Conservation (phyloP, 78 protist genomes). For the Cyanophora paradoxa region DNA sequence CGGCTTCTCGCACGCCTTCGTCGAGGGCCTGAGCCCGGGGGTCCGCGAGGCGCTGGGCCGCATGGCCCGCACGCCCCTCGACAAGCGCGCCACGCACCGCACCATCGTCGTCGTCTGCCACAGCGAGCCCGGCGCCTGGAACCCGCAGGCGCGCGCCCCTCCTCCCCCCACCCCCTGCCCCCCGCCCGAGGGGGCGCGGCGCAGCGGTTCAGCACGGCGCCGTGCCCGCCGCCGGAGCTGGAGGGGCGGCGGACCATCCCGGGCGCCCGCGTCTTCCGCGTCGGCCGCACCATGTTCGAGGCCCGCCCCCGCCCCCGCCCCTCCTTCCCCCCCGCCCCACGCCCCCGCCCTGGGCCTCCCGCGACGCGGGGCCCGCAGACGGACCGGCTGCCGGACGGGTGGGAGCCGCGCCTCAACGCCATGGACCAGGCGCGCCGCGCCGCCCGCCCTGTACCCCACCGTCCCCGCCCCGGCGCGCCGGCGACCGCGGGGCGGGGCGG, state of each 20-base stretch:
- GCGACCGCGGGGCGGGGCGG: not conserved
- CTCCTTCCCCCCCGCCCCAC: too few species aligned
- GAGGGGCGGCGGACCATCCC: not conserved
- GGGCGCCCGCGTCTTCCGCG: not conserved
- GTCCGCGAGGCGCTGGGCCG: not conserved
- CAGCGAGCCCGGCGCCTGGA: slow-evolving; percentile 25
- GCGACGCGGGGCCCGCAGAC: too few species aligned
- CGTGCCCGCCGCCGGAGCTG: not conserved
- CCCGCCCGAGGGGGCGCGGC: not conserved
- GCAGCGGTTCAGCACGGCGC: not conserved
- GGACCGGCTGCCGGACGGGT: slow-evolving; percentile 16
- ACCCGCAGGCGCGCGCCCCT: not conserved
- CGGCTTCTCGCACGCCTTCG: not conserved
- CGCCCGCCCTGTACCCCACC: too few species aligned
- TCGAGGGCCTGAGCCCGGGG: not conserved
- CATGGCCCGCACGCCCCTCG: not conserved
- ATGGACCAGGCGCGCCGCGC: not conserved
- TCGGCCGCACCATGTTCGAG: slow-evolving; percentile 27
- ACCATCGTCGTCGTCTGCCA: not conserved
- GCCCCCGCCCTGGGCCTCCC: too few species aligned
- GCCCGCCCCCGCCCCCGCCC: too few species aligned
- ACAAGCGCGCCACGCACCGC: not conserved
- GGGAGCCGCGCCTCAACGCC: not conserved
- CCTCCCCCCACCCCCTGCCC: not conserved
- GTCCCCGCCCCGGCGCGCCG: not conserved